A percentile compares a stretch with the other conserved stretches of the same genome.
These are phyloP conservation scores for Candida khao-thaluensis DNA, from an alignment of 805 yeast species.

Conservation along the genomic window DNA sequence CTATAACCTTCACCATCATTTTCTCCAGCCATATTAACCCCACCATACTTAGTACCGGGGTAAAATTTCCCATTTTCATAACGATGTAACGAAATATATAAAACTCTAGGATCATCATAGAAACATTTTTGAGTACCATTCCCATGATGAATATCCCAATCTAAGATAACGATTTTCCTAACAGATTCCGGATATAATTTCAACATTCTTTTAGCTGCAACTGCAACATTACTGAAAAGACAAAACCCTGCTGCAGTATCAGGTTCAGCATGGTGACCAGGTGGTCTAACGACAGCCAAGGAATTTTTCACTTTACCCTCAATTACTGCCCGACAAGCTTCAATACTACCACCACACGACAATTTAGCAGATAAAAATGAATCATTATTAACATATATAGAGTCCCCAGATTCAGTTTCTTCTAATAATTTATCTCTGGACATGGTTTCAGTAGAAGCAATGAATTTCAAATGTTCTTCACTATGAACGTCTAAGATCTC, in stretches of 20 bases:
- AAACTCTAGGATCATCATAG: conserved; percentile 81
- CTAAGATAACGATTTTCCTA: conserved; percentile 76
- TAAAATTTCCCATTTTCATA: conserved; percentile 90
- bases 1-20: conserved; percentile 85
- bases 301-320: conserved; percentile 91
- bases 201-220: conserved; percentile 85
- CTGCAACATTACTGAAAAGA: conserved; percentile 93
- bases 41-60: conserved; percentile 90
- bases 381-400: conserved; percentile 92
- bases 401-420: conserved; percentile 89
- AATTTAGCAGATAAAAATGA: conserved; percentile 82
- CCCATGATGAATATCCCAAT: conserved; percentile 99
- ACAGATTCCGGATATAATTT: conserved; percentile 86
- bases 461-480: conserved; percentile 70
- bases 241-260: conserved; percentile 97
- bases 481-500: conserved; percentile 88
- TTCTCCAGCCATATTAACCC: conserved; percentile 76
- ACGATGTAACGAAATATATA: conserved; percentile 89
- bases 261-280: conserved; percentile 99
- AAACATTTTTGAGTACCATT: conserved; percentile 97
- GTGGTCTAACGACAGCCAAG: conserved; percentile 94
- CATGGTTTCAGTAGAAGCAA: conserved; percentile 77
- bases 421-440: conserved; percentile 69
- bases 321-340: conserved; percentile 92
- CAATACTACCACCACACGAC: conserved; percentile 96